Base-by-base conservation (phyloP, 805 yeast genomes). In the Spathaspora passalidarum region DNA sequence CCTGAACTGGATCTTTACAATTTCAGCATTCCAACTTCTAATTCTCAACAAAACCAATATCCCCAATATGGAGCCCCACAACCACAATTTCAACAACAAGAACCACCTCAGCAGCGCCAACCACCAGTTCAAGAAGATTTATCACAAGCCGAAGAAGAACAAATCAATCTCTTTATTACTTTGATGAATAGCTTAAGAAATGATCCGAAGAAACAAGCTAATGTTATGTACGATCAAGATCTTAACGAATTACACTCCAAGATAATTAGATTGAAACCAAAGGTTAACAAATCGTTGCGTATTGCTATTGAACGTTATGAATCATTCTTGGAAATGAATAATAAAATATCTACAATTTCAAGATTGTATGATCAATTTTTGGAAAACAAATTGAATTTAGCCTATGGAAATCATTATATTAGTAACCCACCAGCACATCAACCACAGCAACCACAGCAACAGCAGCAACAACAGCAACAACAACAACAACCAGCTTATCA, bases 341-440 rank as follows among this genome's bases (percentile, higher is more conserved):
- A 85, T 40, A 88, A 90, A 56, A 76, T 90, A 45, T 83, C 86
- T 45, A 82, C 89, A 4, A 83, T 88, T 25, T 78, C 82, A 57
- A 76, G 85, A 49, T 69, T 85, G n/a, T 90, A 89, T 56, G 96
- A 89, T 60, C 79, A 78, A 49, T 74, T 86, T 42, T 69, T 89
- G 48, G 96, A 90, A 49, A 51, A 57, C n/a, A 68, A 69, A 49
- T 62, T 69, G 48, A 59, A 53, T 45, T 57, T 60, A 49, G 75
- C 73, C 1, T 70, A 68, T 53, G 63, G 65, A 5, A 60, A 53
- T 45, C 73, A 68, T 37, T 40, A 52, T 16, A 47, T 54, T 17
- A 37, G 52, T n/a, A 35, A 38, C 20, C 43, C 47, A 29, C 18
- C 21, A 21, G 29, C 20, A 17, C 29, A 23, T 19, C 43, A 20